Percentiles rank a stretch among this genome's conserved stretches.
Conservation (phyloP, 192 early-diverging fungal genomes). For the Jimgerdemannia lactiflua region DNA sequence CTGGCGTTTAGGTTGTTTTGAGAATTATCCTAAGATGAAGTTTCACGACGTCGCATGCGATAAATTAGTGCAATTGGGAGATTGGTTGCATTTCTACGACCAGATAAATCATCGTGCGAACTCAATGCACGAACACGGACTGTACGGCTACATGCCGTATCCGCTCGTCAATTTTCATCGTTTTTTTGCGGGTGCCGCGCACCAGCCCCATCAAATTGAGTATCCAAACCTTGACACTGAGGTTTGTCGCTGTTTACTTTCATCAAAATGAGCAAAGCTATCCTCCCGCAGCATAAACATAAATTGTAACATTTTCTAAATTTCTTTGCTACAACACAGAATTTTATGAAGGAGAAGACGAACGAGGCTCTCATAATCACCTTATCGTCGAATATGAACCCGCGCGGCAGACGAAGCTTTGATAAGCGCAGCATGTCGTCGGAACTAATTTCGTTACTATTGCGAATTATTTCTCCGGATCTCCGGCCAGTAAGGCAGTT, state of each 20-base stretch:
- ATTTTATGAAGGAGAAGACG: constrained; percentile 40
- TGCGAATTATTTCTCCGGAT: constrained; percentile 78
- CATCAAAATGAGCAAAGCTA: not conserved
- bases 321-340: constrained; percentile 11
- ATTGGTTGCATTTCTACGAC: constrained; percentile 88
- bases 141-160: constrained; percentile 70
- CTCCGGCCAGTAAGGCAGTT: constrained; percentile 60
- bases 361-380: constrained; percentile 53
- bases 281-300: no score
- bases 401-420: constrained; percentile 45
- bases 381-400: constrained; percentile 45
- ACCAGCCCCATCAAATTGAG: constrained; percentile 50
- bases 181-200: constrained; percentile 69
- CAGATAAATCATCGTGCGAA: constrained; percentile 47
- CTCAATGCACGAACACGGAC: constrained; percentile 45
- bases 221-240: constrained; percentile 82
- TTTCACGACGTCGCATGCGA: constrained; percentile 72
- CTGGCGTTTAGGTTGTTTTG: constrained; percentile 71
- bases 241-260: constrained; percentile 30
- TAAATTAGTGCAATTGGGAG: constrained; percentile 62
- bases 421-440: constrained; percentile 36
- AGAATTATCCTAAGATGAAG: constrained; percentile 81
- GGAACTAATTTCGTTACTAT: constrained; percentile 64
- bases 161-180: constrained; percentile 73
- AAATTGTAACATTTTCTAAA: no score